phyloP scores from a whole-genome alignment of 2,329 filamentous ascomycete species.

The Cytospora piceicola region DNA sequence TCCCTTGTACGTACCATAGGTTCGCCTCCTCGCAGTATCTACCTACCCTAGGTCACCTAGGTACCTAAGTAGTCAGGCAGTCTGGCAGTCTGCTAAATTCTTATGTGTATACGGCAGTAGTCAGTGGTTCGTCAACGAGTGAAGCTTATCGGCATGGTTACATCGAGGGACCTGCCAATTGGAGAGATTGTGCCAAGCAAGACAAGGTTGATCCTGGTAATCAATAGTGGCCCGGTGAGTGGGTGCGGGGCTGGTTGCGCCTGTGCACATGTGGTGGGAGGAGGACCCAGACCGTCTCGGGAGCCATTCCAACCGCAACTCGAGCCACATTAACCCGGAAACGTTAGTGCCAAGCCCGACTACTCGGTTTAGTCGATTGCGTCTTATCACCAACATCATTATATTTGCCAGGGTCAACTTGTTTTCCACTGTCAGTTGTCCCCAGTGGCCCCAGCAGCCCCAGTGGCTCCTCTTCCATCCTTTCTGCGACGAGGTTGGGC shows the following conservation, averaged over 20 bases:
- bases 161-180: conserved; percentile 21
- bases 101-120: background rate
- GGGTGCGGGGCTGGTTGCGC: too few species aligned
- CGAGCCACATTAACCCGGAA: background rate
- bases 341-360: conserved; percentile 1
- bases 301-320: background rate
- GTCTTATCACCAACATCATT: background rate
- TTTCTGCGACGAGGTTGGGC: too few species aligned
- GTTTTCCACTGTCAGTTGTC: too few species aligned
- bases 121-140: background rate
- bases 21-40: too few species aligned
- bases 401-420: too few species aligned
- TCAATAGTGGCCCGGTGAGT: background rate
- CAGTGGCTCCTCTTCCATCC: too few species aligned
- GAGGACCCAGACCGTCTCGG: background rate
- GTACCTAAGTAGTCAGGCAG: too few species aligned
- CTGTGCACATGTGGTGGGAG: too few species aligned
- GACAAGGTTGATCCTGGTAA: background rate
- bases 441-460: too few species aligned
- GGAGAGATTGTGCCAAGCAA: conserved; percentile 17
- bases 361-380: background rate
- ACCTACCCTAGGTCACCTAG: too few species aligned
- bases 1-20: too few species aligned
- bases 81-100: too few species aligned
- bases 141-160: conserved; percentile 17